These are phyloP conservation scores for Cyathus striatus DNA, from an alignment of 768 basidiomycete genomes.

Conservation along the genomic window DNA sequence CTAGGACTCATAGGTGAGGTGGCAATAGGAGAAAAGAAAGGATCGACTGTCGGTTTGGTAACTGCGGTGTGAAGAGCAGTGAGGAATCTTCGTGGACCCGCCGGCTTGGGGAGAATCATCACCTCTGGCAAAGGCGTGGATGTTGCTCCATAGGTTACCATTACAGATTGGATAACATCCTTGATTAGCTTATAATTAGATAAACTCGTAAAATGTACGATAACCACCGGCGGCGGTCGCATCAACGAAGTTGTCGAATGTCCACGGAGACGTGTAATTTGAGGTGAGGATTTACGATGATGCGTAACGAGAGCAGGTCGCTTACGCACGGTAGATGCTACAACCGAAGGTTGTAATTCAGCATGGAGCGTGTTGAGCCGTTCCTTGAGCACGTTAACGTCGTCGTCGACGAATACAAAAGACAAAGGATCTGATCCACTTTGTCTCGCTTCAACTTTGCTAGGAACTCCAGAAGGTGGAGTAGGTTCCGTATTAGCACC, in stretches of 20 bases:
- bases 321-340: conserved; percentile 42
- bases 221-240: conserved; percentile 40
- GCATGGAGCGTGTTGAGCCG: conserved; percentile 65
- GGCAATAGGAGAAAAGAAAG: conserved; percentile 91
- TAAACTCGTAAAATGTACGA: conserved; percentile 90
- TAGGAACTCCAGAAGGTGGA: conserved; percentile 3
- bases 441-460: conserved; percentile 16
- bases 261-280: conserved; percentile 58
- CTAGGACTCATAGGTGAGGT: conserved; percentile 85
- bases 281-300: conserved; percentile 78
- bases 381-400: conserved; percentile 73
- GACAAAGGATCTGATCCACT: conserved; percentile 26
- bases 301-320: conserved; percentile 63
- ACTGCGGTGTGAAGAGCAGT: conserved; percentile 90
- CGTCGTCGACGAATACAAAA: conserved; percentile 92
- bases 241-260: conserved; percentile 13
- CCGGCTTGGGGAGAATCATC: conserved; percentile 96
- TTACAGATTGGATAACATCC: conserved; percentile 72
- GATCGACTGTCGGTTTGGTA: conserved; percentile 82
- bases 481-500: conserved; percentile 1
- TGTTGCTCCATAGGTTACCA: conserved; percentile 40
- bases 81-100: conserved; percentile 88
- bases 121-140: conserved; percentile 69
- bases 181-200: conserved; percentile 85
- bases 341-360: conserved; percentile 39